Percentiles rank a stretch among this genome's conserved stretches.
Conservation (phyloP, 192 early-diverging fungal genomes). For the Backusella sp. region DNA sequence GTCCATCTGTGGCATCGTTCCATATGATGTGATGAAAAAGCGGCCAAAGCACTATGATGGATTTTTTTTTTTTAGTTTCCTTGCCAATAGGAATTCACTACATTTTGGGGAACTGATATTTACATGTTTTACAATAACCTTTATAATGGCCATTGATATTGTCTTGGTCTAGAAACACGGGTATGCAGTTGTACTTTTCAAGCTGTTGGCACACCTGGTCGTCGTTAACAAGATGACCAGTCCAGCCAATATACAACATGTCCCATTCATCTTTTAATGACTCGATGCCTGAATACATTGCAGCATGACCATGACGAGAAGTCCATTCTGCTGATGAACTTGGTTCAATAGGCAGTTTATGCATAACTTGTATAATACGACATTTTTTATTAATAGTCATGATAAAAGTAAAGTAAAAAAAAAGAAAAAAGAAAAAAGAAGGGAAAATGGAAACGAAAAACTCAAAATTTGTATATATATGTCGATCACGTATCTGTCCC, state of each 20-base stretch:
- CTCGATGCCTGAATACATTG: slow-evolving; percentile 84
- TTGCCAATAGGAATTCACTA: slow-evolving; percentile 12
- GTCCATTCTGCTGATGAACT: slow-evolving; percentile 27
- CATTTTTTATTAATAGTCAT: slow-evolving; percentile 41
- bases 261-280: slow-evolving; percentile 61
- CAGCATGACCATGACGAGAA: slow-evolving; percentile 78
- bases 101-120: background rate
- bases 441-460: background rate
- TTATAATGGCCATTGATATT: slow-evolving; percentile 86
- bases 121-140: slow-evolving; percentile 95
- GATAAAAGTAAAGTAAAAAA: slow-evolving; percentile 5
- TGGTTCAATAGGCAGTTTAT: slow-evolving; percentile 47
- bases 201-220: background rate
- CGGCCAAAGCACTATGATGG: slow-evolving; percentile 77
- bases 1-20: slow-evolving; percentile 72
- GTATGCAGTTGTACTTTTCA: slow-evolving; percentile 51
- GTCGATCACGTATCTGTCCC: slow-evolving; percentile 29
- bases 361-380: slow-evolving; percentile 56
- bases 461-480: background rate
- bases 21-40: slow-evolving; percentile 91
- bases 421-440: background rate
- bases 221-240: slow-evolving; percentile 30
- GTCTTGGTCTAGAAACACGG: slow-evolving; percentile 78
- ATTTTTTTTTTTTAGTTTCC: no score
- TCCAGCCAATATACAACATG: slow-evolving; percentile 63